Evolutionary conservation across 1,284 basidiomycete genomes (phyloP).

Genomic region (Puccinia hordei): DNA sequence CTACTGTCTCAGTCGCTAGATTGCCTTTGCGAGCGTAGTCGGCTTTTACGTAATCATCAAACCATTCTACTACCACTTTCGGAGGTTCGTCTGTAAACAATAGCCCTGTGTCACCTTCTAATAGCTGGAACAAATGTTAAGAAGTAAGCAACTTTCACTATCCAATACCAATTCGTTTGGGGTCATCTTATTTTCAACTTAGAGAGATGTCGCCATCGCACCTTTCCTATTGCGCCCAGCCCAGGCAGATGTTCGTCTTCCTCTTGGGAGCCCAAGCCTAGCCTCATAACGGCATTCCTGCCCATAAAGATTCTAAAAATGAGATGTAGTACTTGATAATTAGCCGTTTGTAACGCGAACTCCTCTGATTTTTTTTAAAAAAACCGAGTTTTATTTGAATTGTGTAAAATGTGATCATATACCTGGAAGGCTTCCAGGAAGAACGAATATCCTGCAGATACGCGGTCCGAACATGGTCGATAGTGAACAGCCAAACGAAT

Average conservation of each 20-base stretch:
- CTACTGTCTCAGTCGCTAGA: conserved; percentile 72
- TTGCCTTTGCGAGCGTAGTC: conserved; percentile 92
- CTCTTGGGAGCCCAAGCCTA: conserved; percentile 83
- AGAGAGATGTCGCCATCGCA: conserved; percentile 60
- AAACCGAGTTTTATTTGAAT: neutral
- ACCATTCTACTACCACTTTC: conserved; percentile 90
- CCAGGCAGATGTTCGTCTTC: conserved; percentile 85
- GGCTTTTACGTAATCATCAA: conserved; percentile 80
- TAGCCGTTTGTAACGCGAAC: neutral
- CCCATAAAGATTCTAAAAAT: conserved; percentile 85
- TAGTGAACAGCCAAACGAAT: conserved; percentile 92
- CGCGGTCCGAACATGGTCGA: conserved; percentile 91
- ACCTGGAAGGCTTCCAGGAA: conserved; percentile 76
- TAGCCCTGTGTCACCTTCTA: conserved; percentile 89
- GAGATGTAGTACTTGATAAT: conserved; percentile 62
- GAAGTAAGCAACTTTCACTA: neutral
- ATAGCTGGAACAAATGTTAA: conserved; percentile 65
- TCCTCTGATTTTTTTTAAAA: neutral
- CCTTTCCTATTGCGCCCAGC: conserved; percentile 76
- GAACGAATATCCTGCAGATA: conserved; percentile 90
- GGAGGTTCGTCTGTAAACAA: conserved; percentile 87
- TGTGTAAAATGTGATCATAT: neutral
- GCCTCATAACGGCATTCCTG: conserved; percentile 88
- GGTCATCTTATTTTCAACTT: conserved; percentile 2
- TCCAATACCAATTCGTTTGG: no score